Conservation (phyloP, 768 basidiomycete species). For the Lactifluus echinatus region DNA sequence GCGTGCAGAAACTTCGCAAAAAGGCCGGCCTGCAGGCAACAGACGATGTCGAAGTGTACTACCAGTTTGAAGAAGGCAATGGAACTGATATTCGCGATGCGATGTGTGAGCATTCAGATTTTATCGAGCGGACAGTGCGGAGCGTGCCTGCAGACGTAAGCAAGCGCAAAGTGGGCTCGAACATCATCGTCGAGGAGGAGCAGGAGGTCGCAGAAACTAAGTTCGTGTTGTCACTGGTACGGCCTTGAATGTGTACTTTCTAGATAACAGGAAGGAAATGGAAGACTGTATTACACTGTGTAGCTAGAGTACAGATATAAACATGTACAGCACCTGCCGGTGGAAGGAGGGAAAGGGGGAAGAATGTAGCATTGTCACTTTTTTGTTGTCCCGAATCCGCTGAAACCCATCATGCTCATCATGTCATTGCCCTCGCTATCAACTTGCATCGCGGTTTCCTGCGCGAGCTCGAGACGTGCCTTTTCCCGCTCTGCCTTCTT, state of each 20-base stretch:
- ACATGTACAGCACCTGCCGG: neutral
- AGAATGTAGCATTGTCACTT: slow-evolving; percentile 37
- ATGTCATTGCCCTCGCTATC: slow-evolving; percentile 38
- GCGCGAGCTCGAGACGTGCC: slow-evolving; percentile 54
- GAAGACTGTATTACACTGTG: slow-evolving; percentile 26
- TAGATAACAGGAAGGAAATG: slow-evolving; percentile 13
- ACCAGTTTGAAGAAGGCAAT: slow-evolving; percentile 62
- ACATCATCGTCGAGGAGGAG: slow-evolving; percentile 72
- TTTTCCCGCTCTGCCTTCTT: slow-evolving; percentile 75
- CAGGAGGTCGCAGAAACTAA: slow-evolving; percentile 77
- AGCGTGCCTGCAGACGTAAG: slow-evolving; percentile 55
- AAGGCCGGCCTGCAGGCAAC: slow-evolving; percentile 92
- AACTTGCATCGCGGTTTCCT: slow-evolving; percentile 35
- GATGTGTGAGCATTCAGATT: slow-evolving; percentile 54
- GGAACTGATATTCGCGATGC: slow-evolving; percentile 59
- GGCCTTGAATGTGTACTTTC: slow-evolving; percentile 29
- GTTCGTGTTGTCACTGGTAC: slow-evolving; percentile 63
- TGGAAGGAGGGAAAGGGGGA: no score
- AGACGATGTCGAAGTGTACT: slow-evolving; percentile 87
- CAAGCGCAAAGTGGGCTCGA: slow-evolving; percentile 39
- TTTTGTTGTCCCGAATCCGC: slow-evolving; percentile 82
- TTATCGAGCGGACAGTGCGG: slow-evolving; percentile 68
- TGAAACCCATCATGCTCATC: slow-evolving; percentile 84
- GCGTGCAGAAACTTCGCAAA: slow-evolving; percentile 92
- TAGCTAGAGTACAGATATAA: slow-evolving; percentile 25